Base-by-base conservation (phyloP, 805 yeast genomes). In the Yarrowia hollandica region DNA sequence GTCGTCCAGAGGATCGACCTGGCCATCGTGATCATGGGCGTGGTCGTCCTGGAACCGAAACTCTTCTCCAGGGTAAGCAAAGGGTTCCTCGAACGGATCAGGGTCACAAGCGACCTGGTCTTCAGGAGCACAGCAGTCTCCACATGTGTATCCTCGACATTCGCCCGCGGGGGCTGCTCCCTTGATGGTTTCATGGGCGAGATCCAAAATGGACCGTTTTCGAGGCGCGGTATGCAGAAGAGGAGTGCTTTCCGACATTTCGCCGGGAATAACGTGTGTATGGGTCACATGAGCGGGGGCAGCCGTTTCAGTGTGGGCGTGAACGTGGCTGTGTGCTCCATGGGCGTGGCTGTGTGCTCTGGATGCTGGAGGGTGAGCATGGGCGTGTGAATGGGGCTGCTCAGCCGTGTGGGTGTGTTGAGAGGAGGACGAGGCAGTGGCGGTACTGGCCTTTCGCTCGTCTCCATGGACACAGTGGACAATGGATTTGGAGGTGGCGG, bases 381-480 rank as follows among this genome's bases (percentile, higher is more conserved):
- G n/a, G n/a, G n/a, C n/a, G n/a, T n/a, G n/a, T n/a, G n/a, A n/a
- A n/a, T n/a, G n/a, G n/a, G n/a, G n/a, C n/a, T n/a, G n/a, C n/a
- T n/a, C n/a, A 16, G 25, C 48, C 1, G 31, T 18, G 16, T 25
- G 33, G 4, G 48, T 41, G 19, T 41, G 30, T n/a, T n/a, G n/a
- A n/a, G n/a, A n/a, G 14, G 19, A n/a, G 3, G 39, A n/a, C 5
- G 55, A 31, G 3, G 18, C 38, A 2, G 55, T 16, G 4, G n/a
- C 39, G 3, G 21, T 10, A 15, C 22, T 48, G 7, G 18, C 25
- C 8, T 48, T 48, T 4, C 30, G 65, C 9, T 61, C 71, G 11
- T 72, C 78, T 11, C 75, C 82, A 66, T 90, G 96, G 14, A 82
- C 86, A 71, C 97, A 90, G 68, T 90, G 97, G 0, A 91, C 87